Conservation (phyloP, 2,329 filamentous ascomycete species). For the Pseudocercospora vitis region DNA sequence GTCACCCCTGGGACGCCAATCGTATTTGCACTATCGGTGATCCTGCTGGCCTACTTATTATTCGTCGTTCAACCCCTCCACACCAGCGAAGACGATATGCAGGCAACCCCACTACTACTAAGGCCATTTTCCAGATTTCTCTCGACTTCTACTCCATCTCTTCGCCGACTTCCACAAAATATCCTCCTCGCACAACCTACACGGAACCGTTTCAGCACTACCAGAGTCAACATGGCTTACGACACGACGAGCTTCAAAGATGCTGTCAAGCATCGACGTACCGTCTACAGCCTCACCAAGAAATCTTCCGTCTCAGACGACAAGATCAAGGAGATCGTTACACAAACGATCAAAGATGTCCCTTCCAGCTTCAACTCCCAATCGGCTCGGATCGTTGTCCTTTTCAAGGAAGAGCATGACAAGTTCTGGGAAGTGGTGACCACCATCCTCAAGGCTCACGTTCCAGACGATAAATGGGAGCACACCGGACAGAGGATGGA, state of each 20-base stretch:
- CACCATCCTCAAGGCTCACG: slow-evolving; percentile 65
- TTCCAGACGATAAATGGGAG: slow-evolving; percentile 65
- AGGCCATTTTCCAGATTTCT: neutral
- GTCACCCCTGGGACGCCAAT: no score
- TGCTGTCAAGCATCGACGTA: slow-evolving; percentile 66
- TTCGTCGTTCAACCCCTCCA: neutral
- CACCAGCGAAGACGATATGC: slow-evolving; percentile 11
- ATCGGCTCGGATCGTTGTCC: slow-evolving; percentile 72
- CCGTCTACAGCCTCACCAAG: slow-evolving; percentile 52
- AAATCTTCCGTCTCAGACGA: slow-evolving; percentile 67
- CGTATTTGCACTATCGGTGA: slow-evolving; percentile 6
- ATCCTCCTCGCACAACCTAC: neutral
- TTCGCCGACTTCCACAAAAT: no score
- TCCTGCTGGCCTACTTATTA: slow-evolving; percentile 8
- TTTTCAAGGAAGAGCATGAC: slow-evolving; percentile 80
- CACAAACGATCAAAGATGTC: slow-evolving; percentile 62
- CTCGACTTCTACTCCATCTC: neutral
- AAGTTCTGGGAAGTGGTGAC: slow-evolving; percentile 78
- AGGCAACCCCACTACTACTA: slow-evolving; percentile 13
- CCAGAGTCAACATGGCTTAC: slow-evolving; percentile 41
- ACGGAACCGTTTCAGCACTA: neutral
- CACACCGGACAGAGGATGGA: slow-evolving; percentile 51
- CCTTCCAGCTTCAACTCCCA: slow-evolving; percentile 90
- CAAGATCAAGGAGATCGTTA: slow-evolving; percentile 65
- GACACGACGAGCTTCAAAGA: slow-evolving; percentile 55